A percentile compares a stretch with the other conserved stretches of the same genome.
Evolutionary conservation across 495 filamentous ascomycete genomes (phyloP).

Genomic region (Talaromyces nanjingensis): DNA sequence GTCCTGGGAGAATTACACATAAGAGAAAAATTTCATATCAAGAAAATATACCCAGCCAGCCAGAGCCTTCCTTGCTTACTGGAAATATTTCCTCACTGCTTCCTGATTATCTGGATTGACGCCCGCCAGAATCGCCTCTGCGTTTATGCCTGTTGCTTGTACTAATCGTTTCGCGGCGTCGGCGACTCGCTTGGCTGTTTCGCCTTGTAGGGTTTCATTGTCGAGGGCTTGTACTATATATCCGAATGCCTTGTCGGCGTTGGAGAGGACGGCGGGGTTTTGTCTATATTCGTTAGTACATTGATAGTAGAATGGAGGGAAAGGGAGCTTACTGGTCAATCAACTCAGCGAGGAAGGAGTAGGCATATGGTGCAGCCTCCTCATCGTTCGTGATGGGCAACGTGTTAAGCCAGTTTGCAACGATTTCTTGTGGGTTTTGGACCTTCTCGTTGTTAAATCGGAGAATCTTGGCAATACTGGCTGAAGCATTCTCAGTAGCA

Average conservation of each 20-base stretch:
- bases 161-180: slow-evolving; percentile 67
- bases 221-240: slow-evolving; percentile 83
- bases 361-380: slow-evolving; percentile 94
- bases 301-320: background rate
- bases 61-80: slow-evolving; percentile 21
- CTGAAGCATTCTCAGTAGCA: slow-evolving; percentile 95
- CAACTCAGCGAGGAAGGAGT: slow-evolving; percentile 81
- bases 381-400: slow-evolving; percentile 92
- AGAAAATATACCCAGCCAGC: background rate
- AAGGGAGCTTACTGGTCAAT: slow-evolving; percentile 78
- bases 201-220: slow-evolving; percentile 80
- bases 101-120: slow-evolving; percentile 71
- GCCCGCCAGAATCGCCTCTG: slow-evolving; percentile 58
- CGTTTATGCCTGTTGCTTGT: slow-evolving; percentile 59
- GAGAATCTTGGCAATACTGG: slow-evolving; percentile 92
- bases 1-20: slow-evolving; percentile 2
- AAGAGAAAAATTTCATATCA: background rate
- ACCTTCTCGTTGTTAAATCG: slow-evolving; percentile 78
- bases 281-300: slow-evolving; percentile 48
- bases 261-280: slow-evolving; percentile 72
- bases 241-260: slow-evolving; percentile 72
- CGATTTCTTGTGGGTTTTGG: slow-evolving; percentile 61
- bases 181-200: slow-evolving; percentile 66
- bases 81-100: slow-evolving; percentile 65
- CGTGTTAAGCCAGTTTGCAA: slow-evolving; percentile 77